Evolutionary conservation across 2,329 filamentous ascomycete genomes (phyloP), one percentile per base, ranked within the genome.

Genomic region (Cercospora beticola): DNA sequence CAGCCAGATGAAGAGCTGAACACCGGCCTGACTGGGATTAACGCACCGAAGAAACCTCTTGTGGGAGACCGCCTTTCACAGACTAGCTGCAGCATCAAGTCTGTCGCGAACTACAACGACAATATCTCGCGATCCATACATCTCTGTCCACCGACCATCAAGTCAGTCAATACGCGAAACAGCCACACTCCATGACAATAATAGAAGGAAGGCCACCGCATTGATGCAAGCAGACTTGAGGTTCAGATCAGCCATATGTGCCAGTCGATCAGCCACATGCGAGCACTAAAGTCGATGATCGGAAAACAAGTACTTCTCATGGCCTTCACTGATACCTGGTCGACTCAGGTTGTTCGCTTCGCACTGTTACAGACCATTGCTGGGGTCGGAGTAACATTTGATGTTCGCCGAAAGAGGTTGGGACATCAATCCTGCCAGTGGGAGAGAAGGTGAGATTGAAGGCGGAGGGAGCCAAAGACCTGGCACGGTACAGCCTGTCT

Each of bases 291-390:
- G 2, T 5, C 16, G 14, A 40, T 16, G 16, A 40, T 14, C 6
- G 16, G 3, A 40, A 16, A n/a, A 14, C 36, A 40, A n/a, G 6
- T 40, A 6, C 5, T 40, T n/a, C 36, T 40, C 28, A 26, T 26
- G 23, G 23, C 23, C 23, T 26, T 26, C 23, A 26, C 23, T 26
- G 23, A 26, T 26, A 26, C 23, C 23, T 40, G 6, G 3, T 40
- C 16, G 36, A 16, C 6, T 16, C 5, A 1, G 6, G 6, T 1
- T 40, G 36, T 8, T 40, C 36, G 14, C 36, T 5, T 6, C 14
- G 3, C 3, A 16, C 1, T 5, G 6, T 2, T 2, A 7, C 5
- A 1, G 16, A 14, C 36, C 36, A 7, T 7, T n/a, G 2, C 6
- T n/a, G 36, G 2, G 2, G 6, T 40, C 36, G 6, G 2, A 6